Conservation (phyloP, 495 filamentous ascomycete species). For the Penicillium fimorum region DNA sequence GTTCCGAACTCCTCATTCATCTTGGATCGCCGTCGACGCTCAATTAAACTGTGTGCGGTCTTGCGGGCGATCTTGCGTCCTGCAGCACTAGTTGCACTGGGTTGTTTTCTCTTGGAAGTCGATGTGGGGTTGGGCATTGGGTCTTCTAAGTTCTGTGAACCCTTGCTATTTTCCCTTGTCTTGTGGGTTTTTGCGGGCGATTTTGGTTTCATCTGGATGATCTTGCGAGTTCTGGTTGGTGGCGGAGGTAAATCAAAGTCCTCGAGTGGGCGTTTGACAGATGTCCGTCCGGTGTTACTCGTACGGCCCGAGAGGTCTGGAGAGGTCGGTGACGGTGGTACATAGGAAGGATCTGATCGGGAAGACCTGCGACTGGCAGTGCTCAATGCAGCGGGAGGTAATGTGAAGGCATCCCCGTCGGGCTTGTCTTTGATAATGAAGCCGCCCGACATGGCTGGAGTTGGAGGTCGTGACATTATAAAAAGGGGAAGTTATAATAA, state of each 20-base stretch:
- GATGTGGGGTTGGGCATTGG: slow-evolving; percentile 20
- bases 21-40: slow-evolving; percentile 85
- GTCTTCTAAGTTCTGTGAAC: slow-evolving; percentile 22
- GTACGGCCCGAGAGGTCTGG: slow-evolving; percentile 39
- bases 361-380: slow-evolving; percentile 44
- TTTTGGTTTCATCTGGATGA: slow-evolving; percentile 91
- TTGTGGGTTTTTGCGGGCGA: slow-evolving; percentile 29
- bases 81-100: slow-evolving; percentile 68
- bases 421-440: slow-evolving; percentile 73
- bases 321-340: slow-evolving; percentile 57
- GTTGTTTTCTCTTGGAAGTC: slow-evolving; percentile 66
- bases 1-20: slow-evolving; percentile 99
- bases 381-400: slow-evolving; percentile 79
- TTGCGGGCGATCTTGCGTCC: slow-evolving; percentile 92
- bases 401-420: slow-evolving; percentile 64
- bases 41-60: slow-evolving; percentile 94
- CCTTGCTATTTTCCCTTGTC: slow-evolving; percentile 32
- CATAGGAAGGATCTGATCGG: slow-evolving; percentile 47
- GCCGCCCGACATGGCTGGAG: slow-evolving; percentile 81
- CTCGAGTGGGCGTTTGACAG: slow-evolving; percentile 48
- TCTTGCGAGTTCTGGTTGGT: slow-evolving; percentile 87
- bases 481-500: not conserved
- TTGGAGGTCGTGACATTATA: slow-evolving; percentile 77
- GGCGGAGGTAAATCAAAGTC: slow-evolving; percentile 85
- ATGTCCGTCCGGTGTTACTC: slow-evolving; percentile 56